A percentile compares a stretch with the other conserved stretches of the same genome.
phyloP scores from a whole-genome alignment of 2,329 filamentous ascomycete species.

The Trichoderma sp. region DNA sequence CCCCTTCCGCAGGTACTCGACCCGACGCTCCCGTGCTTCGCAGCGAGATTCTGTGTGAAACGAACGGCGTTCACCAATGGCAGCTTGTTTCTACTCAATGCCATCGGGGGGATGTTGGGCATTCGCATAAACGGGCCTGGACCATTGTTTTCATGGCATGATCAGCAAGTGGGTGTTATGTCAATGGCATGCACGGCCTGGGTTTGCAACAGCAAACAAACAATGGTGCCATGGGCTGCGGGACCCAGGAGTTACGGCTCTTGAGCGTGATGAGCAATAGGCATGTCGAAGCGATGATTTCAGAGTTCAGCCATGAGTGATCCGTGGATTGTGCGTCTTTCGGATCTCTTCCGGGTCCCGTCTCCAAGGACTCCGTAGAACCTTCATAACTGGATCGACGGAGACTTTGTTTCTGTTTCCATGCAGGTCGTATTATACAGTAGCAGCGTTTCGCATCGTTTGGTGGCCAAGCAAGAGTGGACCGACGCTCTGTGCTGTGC shows the following conservation, averaged over 20 bases:
- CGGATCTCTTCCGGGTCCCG: neutral
- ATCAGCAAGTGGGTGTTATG: neutral
- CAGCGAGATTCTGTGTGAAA: neutral
- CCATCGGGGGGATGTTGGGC: neutral
- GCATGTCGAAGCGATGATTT: neutral
- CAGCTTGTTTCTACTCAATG: neutral
- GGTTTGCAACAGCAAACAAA: neutral
- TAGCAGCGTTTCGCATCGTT: neutral
- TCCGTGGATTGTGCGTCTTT: neutral
- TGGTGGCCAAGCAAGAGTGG: neutral
- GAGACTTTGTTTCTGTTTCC: neutral
- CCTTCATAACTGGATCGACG: neutral
- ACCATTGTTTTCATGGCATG: neutral
- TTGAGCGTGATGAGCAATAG: neutral
- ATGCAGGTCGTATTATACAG: neutral
- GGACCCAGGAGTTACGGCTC: neutral
- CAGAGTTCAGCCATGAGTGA: neutral
- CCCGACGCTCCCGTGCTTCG: neutral
- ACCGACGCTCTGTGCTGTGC: constrained; percentile 2
- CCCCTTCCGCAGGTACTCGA: neutral
- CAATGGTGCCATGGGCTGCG: neutral
- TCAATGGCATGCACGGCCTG: neutral
- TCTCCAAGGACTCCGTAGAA: neutral
- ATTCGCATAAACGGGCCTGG: neutral
- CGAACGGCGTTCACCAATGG: neutral